Percentiles rank a stretch among this genome's conserved stretches.
Evolutionary conservation across 2,329 filamentous ascomycete genomes (phyloP).

Genomic region (Elsinoe fawcettii): DNA sequence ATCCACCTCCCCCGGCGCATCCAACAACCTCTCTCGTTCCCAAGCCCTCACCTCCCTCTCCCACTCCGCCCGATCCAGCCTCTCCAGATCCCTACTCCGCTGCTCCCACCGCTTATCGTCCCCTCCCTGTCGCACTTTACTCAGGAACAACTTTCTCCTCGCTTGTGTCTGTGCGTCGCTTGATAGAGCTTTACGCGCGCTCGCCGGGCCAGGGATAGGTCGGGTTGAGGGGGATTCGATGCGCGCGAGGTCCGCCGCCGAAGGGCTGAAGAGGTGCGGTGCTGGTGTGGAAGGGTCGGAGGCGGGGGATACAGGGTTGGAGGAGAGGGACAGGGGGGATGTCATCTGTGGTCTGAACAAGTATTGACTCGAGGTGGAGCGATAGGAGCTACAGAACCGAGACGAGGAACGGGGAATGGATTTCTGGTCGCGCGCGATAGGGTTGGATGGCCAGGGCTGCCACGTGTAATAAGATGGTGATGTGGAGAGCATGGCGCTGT

Average conservation of each 20-base stretch:
- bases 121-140: conserved; percentile 9
- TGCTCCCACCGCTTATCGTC: conserved; percentile 1
- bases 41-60: background rate
- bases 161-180: background rate
- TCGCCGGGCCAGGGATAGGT: background rate
- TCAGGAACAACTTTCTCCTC: background rate
- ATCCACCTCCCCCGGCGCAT: background rate
- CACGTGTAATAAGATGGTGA: background rate
- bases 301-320: background rate
- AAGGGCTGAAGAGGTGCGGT: background rate
- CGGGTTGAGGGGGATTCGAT: background rate
- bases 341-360: conserved; percentile 3
- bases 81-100: background rate
- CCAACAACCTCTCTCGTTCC: background rate
- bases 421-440: background rate
- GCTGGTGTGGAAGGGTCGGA: background rate
- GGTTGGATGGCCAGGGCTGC: background rate
- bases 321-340: background rate
- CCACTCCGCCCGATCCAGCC: conserved; percentile 8
- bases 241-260: background rate
- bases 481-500: conserved; percentile 1
- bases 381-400: background rate
- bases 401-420: background rate
- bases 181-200: background rate
- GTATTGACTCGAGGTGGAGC: background rate